Evolutionary conservation across 495 filamentous ascomycete genomes (phyloP), one percentile per base, ranked within the genome.

Genomic region (Neurospora sp.): DNA sequence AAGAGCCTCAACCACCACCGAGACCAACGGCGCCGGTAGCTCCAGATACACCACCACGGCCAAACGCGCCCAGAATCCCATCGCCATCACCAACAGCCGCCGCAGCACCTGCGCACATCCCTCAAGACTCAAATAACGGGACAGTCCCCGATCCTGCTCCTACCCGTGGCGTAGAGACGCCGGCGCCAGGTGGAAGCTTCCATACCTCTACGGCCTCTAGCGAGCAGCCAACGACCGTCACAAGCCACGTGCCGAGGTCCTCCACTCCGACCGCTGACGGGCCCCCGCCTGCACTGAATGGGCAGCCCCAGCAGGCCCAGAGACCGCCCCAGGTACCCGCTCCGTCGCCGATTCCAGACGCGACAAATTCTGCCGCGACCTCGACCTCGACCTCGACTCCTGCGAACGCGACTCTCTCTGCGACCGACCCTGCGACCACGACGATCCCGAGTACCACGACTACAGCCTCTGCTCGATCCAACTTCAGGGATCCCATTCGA

Each of bases 401-500:
- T 17, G 48, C 20, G 48, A 59, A 61, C 53, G 53, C 22, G 22
- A 61, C 53, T 31, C 0, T 27, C 1, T 61, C 53, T 31, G 53
- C 53, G 53, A 61, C 53, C 22, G 45, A 22, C 17, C 68, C 73
- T 31, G 42, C 61, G 37, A 71, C 53, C 22, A 16, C 22, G 22
- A 35, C 53, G 53, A 61, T 27, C 48, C 22, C 22, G 22, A 59
- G 10, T 59, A 59, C 48, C 53, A 31, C 48, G 22, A 59, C 22
- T 8, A 35, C 53, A 61, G 27, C 53, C 53, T 61, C 27, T 61
- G 53, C 53, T 61, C 12, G 53, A 31, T 8, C 53, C 53, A 61
- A 35, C 53, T 61, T 61, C 53, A 61, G 27, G 14, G 53, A 74
- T 22, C 42, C 61, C 31, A 71, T 76, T 38, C 73, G 76, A 9